A percentile compares a stretch with the other conserved stretches of the same genome.
These are phyloP conservation scores for Sergeia podlipaevii DNA, from an alignment of 208 protist genomes.

Conservation along the genomic window DNA sequence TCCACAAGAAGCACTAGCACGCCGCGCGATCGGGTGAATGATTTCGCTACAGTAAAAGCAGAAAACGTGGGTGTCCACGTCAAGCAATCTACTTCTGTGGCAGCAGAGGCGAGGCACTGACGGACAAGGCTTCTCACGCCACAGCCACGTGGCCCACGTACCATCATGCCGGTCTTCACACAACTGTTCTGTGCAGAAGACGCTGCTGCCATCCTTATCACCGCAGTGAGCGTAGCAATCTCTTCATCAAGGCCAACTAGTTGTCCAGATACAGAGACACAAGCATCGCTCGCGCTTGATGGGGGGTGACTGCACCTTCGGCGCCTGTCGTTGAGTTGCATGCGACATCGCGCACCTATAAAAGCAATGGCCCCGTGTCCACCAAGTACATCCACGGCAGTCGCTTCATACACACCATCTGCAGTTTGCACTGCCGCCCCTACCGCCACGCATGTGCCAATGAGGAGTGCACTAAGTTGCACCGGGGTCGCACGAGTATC, in stretches of 20 bases:
- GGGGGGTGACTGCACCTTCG: neutral
- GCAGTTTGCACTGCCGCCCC: conserved; percentile 29
- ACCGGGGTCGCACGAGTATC: conserved; percentile 17
- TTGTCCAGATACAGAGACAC: neutral
- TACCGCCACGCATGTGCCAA: conserved; percentile 48
- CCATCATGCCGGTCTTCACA: conserved; percentile 38
- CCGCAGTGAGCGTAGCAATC: conserved; percentile 12
- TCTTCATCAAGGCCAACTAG: conserved; percentile 42
- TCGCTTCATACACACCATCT: conserved; percentile 46
- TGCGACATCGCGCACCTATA: conserved; percentile 32
- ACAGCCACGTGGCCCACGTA: conserved; percentile 48
- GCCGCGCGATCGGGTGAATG: conserved; percentile 5
- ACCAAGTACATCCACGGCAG: conserved; percentile 22
- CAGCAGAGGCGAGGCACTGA: conserved; percentile 15
- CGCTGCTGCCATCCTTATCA: conserved; percentile 21
- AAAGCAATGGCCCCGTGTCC: conserved; percentile 59
- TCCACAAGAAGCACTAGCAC: conserved; percentile 34
- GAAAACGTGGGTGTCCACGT: conserved; percentile 34
- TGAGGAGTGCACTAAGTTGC: conserved; percentile 35
- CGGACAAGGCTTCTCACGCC: conserved; percentile 34
- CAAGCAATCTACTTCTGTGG: conserved; percentile 13
- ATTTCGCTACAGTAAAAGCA: conserved; percentile 3
- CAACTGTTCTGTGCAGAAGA: conserved; percentile 16
- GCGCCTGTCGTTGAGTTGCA: conserved; percentile 48
- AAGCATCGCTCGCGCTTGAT: conserved; percentile 6